Conservation (phyloP, 1,284 basidiomycete genomes). For the Cutaneotrichosporon cutaneum region DNA sequence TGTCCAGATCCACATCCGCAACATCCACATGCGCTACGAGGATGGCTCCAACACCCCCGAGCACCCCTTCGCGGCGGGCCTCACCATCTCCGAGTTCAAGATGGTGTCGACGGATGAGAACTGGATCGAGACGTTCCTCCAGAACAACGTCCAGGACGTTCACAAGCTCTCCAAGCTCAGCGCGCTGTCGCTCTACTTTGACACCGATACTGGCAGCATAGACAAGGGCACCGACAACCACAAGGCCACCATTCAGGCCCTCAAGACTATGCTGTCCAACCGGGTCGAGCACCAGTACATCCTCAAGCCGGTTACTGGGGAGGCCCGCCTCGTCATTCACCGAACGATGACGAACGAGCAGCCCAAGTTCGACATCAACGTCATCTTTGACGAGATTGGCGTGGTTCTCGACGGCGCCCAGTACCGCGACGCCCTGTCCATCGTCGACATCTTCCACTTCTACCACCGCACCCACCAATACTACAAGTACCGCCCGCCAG, state of each 20-base stretch:
- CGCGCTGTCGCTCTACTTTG: slow-evolving; percentile 91
- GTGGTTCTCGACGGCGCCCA: slow-evolving; percentile 91
- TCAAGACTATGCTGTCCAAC: slow-evolving; percentile 71
- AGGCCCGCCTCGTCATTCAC: slow-evolving; percentile 86
- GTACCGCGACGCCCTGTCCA: slow-evolving; percentile 89
- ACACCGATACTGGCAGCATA: slow-evolving; percentile 85
- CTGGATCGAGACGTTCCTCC: slow-evolving; percentile 95
- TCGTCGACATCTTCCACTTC: slow-evolving; percentile 96
- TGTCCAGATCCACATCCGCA: slow-evolving; percentile 90
- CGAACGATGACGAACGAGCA: slow-evolving; percentile 68
- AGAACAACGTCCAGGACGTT: slow-evolving; percentile 81
- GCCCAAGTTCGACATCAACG: slow-evolving; percentile 83
- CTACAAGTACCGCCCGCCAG: slow-evolving; percentile 70
- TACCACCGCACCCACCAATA: slow-evolving; percentile 90
- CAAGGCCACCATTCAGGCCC: slow-evolving; percentile 70
- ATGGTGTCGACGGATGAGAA: slow-evolving; percentile 88
- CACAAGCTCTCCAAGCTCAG: slow-evolving; percentile 91
- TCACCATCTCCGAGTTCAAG: slow-evolving; percentile 89
- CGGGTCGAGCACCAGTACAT: slow-evolving; percentile 83
- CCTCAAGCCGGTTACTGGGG: slow-evolving; percentile 91
- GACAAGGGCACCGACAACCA: slow-evolving; percentile 60
- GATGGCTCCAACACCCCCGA: slow-evolving; percentile 91
- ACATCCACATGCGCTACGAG: slow-evolving; percentile 95
- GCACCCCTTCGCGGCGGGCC: slow-evolving; percentile 92
- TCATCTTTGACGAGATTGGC: slow-evolving; percentile 92